These are phyloP conservation scores for Starmera caribaea DNA, from an alignment of 805 yeast species.

Conservation along the genomic window DNA sequence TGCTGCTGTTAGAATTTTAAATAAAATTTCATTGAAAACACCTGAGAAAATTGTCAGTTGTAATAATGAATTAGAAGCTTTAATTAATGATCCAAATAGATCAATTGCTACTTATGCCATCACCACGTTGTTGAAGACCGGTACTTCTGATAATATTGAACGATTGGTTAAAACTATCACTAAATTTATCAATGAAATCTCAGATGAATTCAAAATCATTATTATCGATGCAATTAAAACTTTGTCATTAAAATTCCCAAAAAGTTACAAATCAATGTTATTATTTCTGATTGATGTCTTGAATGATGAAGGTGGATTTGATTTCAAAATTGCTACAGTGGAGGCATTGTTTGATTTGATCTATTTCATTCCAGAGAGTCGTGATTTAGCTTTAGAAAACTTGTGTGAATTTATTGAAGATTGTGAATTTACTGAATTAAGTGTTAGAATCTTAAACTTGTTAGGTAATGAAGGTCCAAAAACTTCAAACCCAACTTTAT, in stretches of 20 bases:
- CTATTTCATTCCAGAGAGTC: constrained; percentile 74
- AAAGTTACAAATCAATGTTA: constrained; percentile 76
- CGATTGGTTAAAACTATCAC: constrained; percentile 81
- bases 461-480: constrained; percentile 93
- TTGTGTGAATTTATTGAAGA: constrained; percentile 97
- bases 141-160: constrained; percentile 83
- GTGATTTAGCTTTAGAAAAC: constrained; percentile 75
- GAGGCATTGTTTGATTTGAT: constrained; percentile 92
- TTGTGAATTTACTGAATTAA: constrained; percentile 90
- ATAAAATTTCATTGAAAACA: constrained; percentile 69
- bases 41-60: constrained; percentile 75
- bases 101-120: constrained; percentile 95
- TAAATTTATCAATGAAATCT: constrained; percentile 82
- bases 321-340: constrained; percentile 77
- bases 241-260: constrained; percentile 86
- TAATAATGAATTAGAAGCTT: constrained; percentile 75
- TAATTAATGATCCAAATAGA: constrained; percentile 83
- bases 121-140: constrained; percentile 90
- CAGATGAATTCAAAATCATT: constrained; percentile 91
- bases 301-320: constrained; percentile 85
- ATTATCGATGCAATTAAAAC: constrained; percentile 93
- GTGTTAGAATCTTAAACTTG: constrained; percentile 85
- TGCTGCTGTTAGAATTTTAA: constrained; percentile 86
- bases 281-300: constrained; percentile 73
- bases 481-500: constrained; percentile 76